Conservation (phyloP, 129 eudicot species). For the sunflower (Helianthus annuus) region HanXRQr2.0-SUNRISE NC_035442.2:158358677-158359176, state of each 20-base stretch:
- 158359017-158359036: slow-evolving; percentile 57
- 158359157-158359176: slow-evolving; percentile 76
- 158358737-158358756: not conserved
- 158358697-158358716: not conserved
- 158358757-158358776: too few relatives aligned
- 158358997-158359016: slow-evolving; percentile 3
- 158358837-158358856: too few relatives aligned
- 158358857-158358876: too few relatives aligned
- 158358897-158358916: too few relatives aligned
- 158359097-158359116: slow-evolving; percentile 56
- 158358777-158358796: too few relatives aligned
- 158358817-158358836: too few relatives aligned
- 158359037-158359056: slow-evolving; percentile 38
- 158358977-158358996: not conserved
- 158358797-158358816: too few relatives aligned
- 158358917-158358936: too few relatives aligned
- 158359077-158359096: slow-evolving; percentile 44
- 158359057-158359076: slow-evolving; percentile 33
- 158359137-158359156: slow-evolving; percentile 74
- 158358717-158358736: not conserved
- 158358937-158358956: too few relatives aligned
- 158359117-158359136: slow-evolving; percentile 36
- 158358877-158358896: too few relatives aligned
- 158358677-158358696: not conserved
- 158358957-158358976: not conserved